Base-by-base conservation (phyloP, 2,329 filamentous ascomycete genomes). In the Metarhizium rileyi region DNA sequence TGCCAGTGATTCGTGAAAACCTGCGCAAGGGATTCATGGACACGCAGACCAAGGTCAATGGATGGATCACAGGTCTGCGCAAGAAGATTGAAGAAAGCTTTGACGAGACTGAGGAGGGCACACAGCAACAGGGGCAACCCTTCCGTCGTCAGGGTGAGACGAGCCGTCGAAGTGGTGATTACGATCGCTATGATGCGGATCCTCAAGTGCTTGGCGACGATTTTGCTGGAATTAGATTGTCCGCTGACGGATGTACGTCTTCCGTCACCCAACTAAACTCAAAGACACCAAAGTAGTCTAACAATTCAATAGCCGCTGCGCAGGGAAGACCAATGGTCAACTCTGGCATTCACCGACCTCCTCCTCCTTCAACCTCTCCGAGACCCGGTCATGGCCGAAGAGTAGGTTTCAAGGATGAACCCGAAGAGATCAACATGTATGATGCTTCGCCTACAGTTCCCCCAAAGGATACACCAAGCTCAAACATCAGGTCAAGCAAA, bases 1-100 rank as follows among this genome's bases (percentile, higher is more conserved):
- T 98, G 14, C 91, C 93, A 1, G 83, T 91, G 46, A 96, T 98
- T 63, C 84, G 84, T 57, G 89, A 95, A 64, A 96, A 94, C 61
- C 79, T 98, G 58, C 86, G 85, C 63, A 94, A 97, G 70, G 93
- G 93, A 4, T 98, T 98, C 69, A 62, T 90, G 49, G 90, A 98
- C 63, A 97, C 93, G 2, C 93, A 97, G 70, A 83, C 80, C 49
- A 94, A 87, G 63, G 87, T 98, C 59, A 97, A 95, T 70, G 80
- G 81, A 46, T 97, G 91, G 90, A 89, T 98, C 59, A 86, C 80
- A 46, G 90, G 83, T 55, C 74, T 98, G 64, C 93, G 88, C 72
- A 97, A 97, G 78, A 88, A 84, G 67, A 80, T 98, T 30, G 90
- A 97, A 61, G 91, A 93, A 45, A 88, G 93, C 55, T 87, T 90